Evolutionary conservation across 2,329 filamentous ascomycete genomes (phyloP).

Genomic region (Colletotrichum falcatum): DNA sequence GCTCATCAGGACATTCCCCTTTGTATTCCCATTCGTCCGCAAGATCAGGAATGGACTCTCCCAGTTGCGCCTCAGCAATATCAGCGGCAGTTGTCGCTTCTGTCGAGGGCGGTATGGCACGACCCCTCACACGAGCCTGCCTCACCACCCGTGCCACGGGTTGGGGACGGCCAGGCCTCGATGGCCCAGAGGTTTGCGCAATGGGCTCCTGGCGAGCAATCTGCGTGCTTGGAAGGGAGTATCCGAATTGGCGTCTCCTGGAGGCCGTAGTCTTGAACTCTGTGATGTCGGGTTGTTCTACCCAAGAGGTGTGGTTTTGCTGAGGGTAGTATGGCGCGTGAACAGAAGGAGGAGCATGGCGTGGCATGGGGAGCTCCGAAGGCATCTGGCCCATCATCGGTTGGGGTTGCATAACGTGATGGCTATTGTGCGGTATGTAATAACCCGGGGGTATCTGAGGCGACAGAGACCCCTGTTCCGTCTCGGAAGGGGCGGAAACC

Average conservation of each 20-base stretch:
- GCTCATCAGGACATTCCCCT: slow-evolving; percentile 59
- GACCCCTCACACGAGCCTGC: slow-evolving; percentile 1
- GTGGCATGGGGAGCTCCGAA: slow-evolving; percentile 29
- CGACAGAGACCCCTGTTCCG: slow-evolving; percentile 35
- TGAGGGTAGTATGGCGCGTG: slow-evolving; percentile 24
- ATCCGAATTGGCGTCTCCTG: slow-evolving; percentile 18
- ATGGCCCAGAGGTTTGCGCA: not conserved
- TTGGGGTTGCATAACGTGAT: slow-evolving; percentile 16
- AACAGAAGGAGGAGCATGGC: slow-evolving; percentile 5
- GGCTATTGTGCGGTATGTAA: slow-evolving; percentile 8
- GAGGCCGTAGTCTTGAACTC: slow-evolving; percentile 1
- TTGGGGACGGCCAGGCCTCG: not conserved
- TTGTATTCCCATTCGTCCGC: slow-evolving; percentile 54
- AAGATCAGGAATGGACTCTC: slow-evolving; percentile 9
- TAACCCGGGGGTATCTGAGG: slow-evolving; percentile 9
- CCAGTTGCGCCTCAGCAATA: not conserved
- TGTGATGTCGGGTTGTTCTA: slow-evolving; percentile 8
- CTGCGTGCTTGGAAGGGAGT: slow-evolving; percentile 31
- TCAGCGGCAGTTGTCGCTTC: not conserved
- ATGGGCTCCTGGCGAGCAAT: slow-evolving; percentile 13
- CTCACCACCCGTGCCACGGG: slow-evolving; percentile 2
- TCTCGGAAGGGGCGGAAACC: slow-evolving; percentile 46
- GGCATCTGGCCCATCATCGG: slow-evolving; percentile 17
- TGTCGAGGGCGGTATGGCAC: not conserved
- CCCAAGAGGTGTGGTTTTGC: not conserved